phyloP scores from a whole-genome alignment of 139 green algal species.

The Monoraphidium neglectum region DNA sequence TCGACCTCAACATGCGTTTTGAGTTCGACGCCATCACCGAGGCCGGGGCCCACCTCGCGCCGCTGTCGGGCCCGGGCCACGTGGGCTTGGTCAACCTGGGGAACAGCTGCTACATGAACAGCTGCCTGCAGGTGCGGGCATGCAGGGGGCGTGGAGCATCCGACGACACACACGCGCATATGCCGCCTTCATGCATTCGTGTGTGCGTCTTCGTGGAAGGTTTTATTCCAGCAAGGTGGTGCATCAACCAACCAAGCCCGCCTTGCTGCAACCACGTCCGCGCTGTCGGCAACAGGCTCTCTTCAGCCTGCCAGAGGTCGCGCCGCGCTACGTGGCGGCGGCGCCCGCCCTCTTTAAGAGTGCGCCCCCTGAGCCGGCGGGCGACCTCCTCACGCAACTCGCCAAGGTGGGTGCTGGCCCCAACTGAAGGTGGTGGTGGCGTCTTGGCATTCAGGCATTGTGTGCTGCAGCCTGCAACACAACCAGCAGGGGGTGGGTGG shows the following conservation, averaged over 20 bases:
- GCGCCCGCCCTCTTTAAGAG: slow-evolving; percentile 52
- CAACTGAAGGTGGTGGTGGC: too few species aligned
- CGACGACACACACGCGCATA: neutral
- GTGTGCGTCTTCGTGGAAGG: neutral
- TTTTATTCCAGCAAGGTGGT: neutral
- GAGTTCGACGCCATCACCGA: slow-evolving; percentile 96
- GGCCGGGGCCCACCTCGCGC: slow-evolving; percentile 67
- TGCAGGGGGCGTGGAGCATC: neutral
- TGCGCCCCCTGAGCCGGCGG: slow-evolving; percentile 49
- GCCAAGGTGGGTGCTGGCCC: slow-evolving; percentile 58
- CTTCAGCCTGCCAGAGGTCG: slow-evolving; percentile 76
- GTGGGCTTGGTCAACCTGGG: slow-evolving; percentile 96
- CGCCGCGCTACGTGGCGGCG: slow-evolving; percentile 58
- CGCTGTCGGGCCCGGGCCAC: slow-evolving; percentile 75
- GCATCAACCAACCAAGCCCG: neutral
- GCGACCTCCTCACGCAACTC: slow-evolving; percentile 82
- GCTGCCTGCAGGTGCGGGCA: slow-evolving; percentile 71
- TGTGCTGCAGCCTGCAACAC: too few species aligned
- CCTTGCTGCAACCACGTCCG: neutral
- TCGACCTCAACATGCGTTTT: slow-evolving; percentile 86
- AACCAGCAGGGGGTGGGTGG: too few species aligned
- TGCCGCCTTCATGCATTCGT: neutral
- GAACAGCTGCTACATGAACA: slow-evolving; percentile 98
- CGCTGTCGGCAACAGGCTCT: slow-evolving; percentile 52
- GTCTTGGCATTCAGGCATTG: too few species aligned